Percentiles rank a stretch among this genome's conserved stretches.
Conservation (phyloP, 208 protist genomes). For the Naegleria fowleri region DNA sequence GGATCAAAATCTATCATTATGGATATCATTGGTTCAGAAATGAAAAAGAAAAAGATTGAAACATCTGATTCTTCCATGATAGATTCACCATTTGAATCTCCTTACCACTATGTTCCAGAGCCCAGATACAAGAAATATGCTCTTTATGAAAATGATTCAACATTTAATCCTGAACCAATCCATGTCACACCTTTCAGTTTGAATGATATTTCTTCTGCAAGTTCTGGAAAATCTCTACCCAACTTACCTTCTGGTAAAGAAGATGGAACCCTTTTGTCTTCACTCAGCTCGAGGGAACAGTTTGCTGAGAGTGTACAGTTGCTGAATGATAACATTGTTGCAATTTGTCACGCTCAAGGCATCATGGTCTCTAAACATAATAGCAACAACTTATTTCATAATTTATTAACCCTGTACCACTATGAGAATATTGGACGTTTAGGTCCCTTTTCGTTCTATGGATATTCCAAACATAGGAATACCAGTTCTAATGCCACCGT, state of each 20-base stretch:
- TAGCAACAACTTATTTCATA: not conserved
- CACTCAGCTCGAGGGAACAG: not conserved
- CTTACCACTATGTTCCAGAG: not conserved
- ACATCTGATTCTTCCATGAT: not conserved
- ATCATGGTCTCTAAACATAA: not conserved
- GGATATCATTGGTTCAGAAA: not conserved
- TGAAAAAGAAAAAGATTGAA: not conserved
- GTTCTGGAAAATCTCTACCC: not conserved
- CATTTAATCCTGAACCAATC: not conserved
- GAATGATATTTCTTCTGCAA: not conserved
- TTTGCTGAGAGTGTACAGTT: not conserved
- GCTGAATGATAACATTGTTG: not conserved
- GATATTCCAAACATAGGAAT: not conserved
- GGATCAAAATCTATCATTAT: not conserved
- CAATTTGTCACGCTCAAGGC: not conserved
- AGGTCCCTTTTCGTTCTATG: not conserved
- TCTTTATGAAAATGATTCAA: not conserved
- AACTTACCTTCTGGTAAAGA: not conserved
- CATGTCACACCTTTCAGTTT: not conserved
- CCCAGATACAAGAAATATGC: not conserved
- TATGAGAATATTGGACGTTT: conserved; percentile 10
- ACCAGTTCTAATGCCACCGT: not conserved
- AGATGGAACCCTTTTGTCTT: not conserved
- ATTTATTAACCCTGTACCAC: not conserved
- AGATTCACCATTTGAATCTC: not conserved